A percentile compares a stretch with the other conserved stretches of the same genome.
phyloP scores from a whole-genome alignment of 2,329 filamentous ascomycete genomes.

The Aspergillus thermomutatus region DNA sequence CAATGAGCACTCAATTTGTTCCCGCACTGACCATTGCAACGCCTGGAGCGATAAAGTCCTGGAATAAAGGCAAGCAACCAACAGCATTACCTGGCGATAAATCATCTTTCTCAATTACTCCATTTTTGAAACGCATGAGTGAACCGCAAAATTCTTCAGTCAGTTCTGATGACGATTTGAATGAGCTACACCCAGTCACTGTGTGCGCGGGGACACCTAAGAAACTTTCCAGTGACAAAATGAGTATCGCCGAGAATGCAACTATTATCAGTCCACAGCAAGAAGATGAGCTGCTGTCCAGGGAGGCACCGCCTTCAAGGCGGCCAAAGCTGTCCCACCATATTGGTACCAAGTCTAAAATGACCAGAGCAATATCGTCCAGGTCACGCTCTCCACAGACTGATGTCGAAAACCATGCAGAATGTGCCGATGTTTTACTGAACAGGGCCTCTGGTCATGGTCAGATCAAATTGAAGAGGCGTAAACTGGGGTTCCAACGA shows the following conservation, averaged over 20 bases:
- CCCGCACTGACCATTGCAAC: constrained; percentile 49
- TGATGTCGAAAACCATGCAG: constrained; percentile 12
- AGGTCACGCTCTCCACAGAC: background rate
- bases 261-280: background rate
- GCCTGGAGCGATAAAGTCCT: constrained; percentile 44
- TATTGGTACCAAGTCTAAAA: background rate
- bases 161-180: constrained; percentile 26
- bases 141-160: constrained; percentile 45
- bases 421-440: background rate
- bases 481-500: constrained; percentile 62
- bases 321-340: background rate
- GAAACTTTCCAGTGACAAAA: background rate
- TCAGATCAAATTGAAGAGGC: constrained; percentile 61
- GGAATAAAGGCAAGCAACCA: constrained; percentile 58
- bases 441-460: constrained; percentile 14
- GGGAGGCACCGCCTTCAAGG: background rate
- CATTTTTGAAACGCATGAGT: constrained; percentile 77
- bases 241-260: background rate
- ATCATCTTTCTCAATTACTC: constrained; percentile 89
- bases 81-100: constrained; percentile 72
- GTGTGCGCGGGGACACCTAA: constrained; percentile 3
- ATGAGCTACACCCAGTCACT: constrained; percentile 18
- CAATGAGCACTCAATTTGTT: constrained; percentile 33
- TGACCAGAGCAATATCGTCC: background rate
- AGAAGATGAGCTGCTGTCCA: background rate